Evolutionary conservation across 2,329 filamentous ascomycete species (phyloP), one percentile per base, ranked within the genome.

Genomic region (Fusarium sp.): DNA sequence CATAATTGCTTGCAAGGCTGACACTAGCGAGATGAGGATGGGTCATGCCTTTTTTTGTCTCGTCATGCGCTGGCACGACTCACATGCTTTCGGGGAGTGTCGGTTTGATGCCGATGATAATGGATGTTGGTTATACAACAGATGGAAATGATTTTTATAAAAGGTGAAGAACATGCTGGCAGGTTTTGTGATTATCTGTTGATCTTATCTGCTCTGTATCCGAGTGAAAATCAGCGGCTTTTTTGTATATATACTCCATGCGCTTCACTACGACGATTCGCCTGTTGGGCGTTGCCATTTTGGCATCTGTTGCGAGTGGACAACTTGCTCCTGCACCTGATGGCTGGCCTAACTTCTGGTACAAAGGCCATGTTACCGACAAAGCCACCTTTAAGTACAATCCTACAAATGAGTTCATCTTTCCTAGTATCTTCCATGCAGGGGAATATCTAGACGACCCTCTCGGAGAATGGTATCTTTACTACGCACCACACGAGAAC

Each of bases 401-500:
- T 8, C 76, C 75, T 5, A 78, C 77, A 12, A 73, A 78, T 38
- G 77, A 79, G 36, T 78, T 75, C 50, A 79, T 79, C 50, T 79
- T 79, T 15, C 77, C 77, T 3, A 74, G 69, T 35, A 54, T 79
- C 8, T 77, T 79, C 38, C 77, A 78, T 42, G 77, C 77, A 4
- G 73, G 75, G 18, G 26, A 53, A 5, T 71, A 77, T 22, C 44
- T 79, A 3, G 54, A 73, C 1, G 35, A 69, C 1, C 74, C 77
- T 12, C 67, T 76, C 0, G 77, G 61, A 8, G 72, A 78, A 38
- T 78, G 77, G 77, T 78, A 79, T 36, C 48, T 79, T 3, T 79
- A 79, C 72, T 79, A 78, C n/a, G 77, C 77, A 38, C 77, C 77
- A 2, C 77, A 79, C 48, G 77, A 79, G 2, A 72, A 78, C 26